Conservation (phyloP, 177 flowering plant genomes). For the Vitis hybrid region DNA sequence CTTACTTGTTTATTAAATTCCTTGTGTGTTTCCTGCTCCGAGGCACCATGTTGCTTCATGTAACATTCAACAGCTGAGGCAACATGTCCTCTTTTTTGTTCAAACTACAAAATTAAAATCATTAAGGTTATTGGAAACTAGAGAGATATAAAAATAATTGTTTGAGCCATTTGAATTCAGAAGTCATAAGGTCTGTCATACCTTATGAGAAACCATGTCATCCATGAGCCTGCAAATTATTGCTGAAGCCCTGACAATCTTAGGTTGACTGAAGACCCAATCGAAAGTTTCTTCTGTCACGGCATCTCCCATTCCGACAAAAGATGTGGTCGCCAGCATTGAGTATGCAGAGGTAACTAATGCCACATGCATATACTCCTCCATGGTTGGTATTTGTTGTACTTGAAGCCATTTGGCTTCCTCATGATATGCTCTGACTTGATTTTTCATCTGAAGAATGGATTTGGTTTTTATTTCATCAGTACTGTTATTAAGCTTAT, state of each 20-base stretch:
- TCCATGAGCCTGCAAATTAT: constrained; percentile 17
- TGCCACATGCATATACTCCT: constrained; percentile 24
- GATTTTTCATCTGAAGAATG: constrained; percentile 14
- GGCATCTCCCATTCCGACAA: constrained; percentile 18
- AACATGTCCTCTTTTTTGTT: constrained; percentile 12
- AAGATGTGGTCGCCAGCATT: constrained; percentile 7
- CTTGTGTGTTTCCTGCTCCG: constrained; percentile 2
- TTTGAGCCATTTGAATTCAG: too few species aligned
- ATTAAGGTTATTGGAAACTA: too few species aligned
- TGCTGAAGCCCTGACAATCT: constrained; percentile 14
- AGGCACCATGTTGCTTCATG: constrained; percentile 13
- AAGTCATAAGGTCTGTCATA: not conserved
- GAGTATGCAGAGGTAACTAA: constrained; percentile 4
- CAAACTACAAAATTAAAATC: constrained; percentile 5
- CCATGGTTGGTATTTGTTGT: constrained; percentile 20
- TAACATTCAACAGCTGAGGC: constrained; percentile 11
- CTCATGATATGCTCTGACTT: constrained; percentile 6
- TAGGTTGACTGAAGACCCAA: constrained; percentile 14
- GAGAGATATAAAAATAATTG: too few species aligned
- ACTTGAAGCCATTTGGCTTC: constrained; percentile 27
- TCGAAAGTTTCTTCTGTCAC: constrained; percentile 13
- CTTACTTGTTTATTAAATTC: not conserved
- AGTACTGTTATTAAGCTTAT: too few species aligned
- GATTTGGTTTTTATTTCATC: too few species aligned
- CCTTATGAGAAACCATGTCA: constrained; percentile 22